These are phyloP conservation scores for Amylostereum chailletii DNA, from an alignment of 1,284 basidiomycete genomes.

Conservation along the genomic window DNA sequence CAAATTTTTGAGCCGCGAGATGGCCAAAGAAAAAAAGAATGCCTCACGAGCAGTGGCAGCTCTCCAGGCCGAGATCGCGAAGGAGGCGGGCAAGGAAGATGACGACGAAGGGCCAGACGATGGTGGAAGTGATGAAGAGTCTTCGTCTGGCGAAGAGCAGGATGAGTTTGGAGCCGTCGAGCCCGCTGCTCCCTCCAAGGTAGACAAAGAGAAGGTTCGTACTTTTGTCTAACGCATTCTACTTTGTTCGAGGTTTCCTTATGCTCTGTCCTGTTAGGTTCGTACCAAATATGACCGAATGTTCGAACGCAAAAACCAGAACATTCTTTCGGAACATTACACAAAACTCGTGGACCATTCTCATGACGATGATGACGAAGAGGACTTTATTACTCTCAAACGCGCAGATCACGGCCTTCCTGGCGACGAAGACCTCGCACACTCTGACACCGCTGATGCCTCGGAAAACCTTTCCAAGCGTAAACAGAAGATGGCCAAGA, in stretches of 20 bases:
- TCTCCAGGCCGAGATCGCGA: conserved; percentile 19
- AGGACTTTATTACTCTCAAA: conserved; percentile 91
- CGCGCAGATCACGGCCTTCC: conserved; percentile 80
- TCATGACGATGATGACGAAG: conserved; percentile 42
- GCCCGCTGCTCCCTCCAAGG: neutral
- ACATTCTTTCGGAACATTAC: conserved; percentile 89
- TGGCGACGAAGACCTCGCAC: conserved; percentile 23
- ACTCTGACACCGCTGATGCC: conserved; percentile 16
- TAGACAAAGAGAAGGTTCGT: conserved; percentile 9
- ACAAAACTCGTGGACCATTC: conserved; percentile 75
- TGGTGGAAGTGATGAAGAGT: conserved; percentile 12
- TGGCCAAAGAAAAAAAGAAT: conserved; percentile 73
- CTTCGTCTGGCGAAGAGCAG: neutral
- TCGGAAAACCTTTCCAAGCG: conserved; percentile 42
- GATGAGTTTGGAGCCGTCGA: conserved; percentile 1
- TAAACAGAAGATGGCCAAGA: conserved; percentile 63
- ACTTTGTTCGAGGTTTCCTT: neutral
- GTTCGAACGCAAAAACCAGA: conserved; percentile 96
- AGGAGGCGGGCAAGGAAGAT: conserved; percentile 14
- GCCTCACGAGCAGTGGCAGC: conserved; percentile 33
- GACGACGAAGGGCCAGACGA: conserved; percentile 23
- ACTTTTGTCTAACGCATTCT: neutral
- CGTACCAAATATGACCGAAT: conserved; percentile 97
- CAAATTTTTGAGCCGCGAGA: conserved; percentile 76
- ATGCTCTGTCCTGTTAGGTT: conserved; percentile 26